Evolutionary conservation across 495 filamentous ascomycete species (phyloP).

Genomic region (Podospora comata): DNA sequence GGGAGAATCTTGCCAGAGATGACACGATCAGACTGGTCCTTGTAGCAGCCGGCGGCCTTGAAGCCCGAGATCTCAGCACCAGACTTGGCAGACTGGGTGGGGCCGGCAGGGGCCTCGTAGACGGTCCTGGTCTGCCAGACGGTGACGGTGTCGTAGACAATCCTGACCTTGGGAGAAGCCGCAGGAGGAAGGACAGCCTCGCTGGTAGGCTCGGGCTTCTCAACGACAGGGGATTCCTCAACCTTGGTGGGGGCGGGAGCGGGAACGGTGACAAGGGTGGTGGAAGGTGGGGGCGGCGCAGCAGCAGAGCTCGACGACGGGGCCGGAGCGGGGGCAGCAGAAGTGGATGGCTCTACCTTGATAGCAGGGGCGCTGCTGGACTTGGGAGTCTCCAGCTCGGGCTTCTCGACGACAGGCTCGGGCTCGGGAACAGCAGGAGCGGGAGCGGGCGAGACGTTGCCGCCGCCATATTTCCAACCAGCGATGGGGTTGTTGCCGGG

Average conservation of each 20-base stretch:
- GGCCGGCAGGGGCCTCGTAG: slow-evolving; percentile 37
- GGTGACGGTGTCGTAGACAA: slow-evolving; percentile 42
- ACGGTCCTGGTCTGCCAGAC: slow-evolving; percentile 50
- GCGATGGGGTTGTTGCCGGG: slow-evolving; percentile 57
- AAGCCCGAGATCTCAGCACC: slow-evolving; percentile 24
- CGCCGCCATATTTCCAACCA: slow-evolving; percentile 38
- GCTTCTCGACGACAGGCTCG: not conserved
- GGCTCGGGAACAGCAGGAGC: slow-evolving; percentile 17
- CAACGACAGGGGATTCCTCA: slow-evolving; percentile 22
- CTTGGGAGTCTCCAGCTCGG: not conserved
- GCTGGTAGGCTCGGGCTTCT: slow-evolving; percentile 36
- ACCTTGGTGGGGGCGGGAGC: slow-evolving; percentile 8
- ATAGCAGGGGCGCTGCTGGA: not conserved
- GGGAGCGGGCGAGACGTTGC: slow-evolving; percentile 25
- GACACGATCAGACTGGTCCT: slow-evolving; percentile 26
- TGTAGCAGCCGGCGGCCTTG: slow-evolving; percentile 37
- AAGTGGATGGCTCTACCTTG: slow-evolving; percentile 21
- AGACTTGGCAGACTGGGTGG: slow-evolving; percentile 16
- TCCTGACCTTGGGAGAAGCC: slow-evolving; percentile 31
- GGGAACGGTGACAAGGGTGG: slow-evolving; percentile 16
- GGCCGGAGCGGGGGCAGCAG: slow-evolving; percentile 25
- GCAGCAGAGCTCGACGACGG: slow-evolving; percentile 5
- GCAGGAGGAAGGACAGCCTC: slow-evolving; percentile 36
- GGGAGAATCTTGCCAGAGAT: slow-evolving; percentile 46
- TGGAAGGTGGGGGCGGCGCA: slow-evolving; percentile 10